Evolutionary conservation across 345 rosid genomes (phyloP).

Genomic region (Eucalyptus victrix): DNA sequence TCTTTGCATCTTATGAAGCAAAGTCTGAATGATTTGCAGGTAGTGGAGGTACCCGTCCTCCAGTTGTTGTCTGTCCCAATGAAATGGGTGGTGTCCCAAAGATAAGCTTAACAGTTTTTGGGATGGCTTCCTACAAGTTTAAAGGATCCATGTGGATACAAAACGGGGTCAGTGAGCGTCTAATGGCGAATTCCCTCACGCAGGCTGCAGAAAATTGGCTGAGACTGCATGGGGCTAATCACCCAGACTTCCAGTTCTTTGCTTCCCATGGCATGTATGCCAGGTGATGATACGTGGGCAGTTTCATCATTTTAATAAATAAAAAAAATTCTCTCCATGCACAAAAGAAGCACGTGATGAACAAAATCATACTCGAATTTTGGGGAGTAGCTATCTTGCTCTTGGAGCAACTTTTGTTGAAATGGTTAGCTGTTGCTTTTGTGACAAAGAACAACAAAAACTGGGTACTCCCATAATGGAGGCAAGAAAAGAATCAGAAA

Average conservation of each 20-base stretch:
- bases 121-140: conserved; percentile 79
- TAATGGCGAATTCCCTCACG: conserved; percentile 29
- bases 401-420: background rate
- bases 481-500: background rate
- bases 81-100: conserved; percentile 24
- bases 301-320: background rate
- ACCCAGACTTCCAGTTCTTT: conserved; percentile 82
- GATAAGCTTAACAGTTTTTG: conserved; percentile 46
- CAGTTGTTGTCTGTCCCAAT: background rate
- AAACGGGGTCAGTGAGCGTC: conserved; percentile 29
- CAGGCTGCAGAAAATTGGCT: conserved; percentile 63
- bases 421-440: background rate
- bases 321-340: background rate
- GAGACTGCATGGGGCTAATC: conserved; percentile 40
- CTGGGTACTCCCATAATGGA: background rate
- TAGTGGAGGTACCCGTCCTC: conserved; percentile 1
- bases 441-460: background rate
- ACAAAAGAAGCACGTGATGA: background rate
- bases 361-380: background rate
- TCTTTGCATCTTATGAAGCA: background rate
- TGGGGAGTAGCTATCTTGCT: background rate
- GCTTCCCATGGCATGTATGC: conserved; percentile 18
- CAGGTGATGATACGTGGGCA: conserved; percentile 2
- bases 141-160: conserved; percentile 76
- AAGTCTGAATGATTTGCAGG: conserved; percentile 9